Evolutionary conservation across 768 basidiomycete genomes (phyloP).

Genomic region (Calocybe indica): DNA sequence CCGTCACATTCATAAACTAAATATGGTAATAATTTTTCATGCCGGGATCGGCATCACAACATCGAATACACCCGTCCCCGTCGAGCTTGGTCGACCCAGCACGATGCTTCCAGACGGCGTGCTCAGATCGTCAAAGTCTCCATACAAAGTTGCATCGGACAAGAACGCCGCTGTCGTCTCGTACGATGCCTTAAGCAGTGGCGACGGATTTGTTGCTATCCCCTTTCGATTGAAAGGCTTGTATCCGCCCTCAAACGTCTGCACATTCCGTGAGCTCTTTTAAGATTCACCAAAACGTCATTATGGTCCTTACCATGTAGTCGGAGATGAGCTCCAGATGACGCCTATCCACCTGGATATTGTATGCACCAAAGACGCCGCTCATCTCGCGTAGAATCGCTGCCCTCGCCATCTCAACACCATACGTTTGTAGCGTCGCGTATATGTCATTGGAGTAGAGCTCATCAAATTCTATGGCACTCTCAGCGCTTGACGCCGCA

Average conservation of each 20-base stretch:
- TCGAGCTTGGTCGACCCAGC: constrained; percentile 75
- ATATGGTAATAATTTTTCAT: constrained; percentile 5
- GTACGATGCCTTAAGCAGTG: constrained; percentile 94
- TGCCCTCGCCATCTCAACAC: constrained; percentile 93
- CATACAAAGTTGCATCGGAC: constrained; percentile 89
- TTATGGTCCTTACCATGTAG: constrained; percentile 79
- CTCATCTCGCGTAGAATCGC: constrained; percentile 89
- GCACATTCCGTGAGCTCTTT: constrained; percentile 3
- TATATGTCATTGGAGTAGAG: constrained; percentile 96
- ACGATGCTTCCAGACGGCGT: constrained; percentile 92
- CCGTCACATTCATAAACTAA: constrained; percentile 10
- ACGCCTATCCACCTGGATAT: constrained; percentile 89
- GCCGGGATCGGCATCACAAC: constrained; percentile 54
- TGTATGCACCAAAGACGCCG: constrained; percentile 90
- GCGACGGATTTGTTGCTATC: constrained; percentile 89
- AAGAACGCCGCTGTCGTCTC: constrained; percentile 94
- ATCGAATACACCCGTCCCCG: constrained; percentile 96
- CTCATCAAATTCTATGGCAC: constrained; percentile 67
- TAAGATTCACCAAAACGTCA: background rate
- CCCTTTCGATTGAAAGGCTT: constrained; percentile 98
- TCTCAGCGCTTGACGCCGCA: constrained; percentile 42
- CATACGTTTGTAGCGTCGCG: constrained; percentile 85
- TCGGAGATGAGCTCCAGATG: constrained; percentile 97
- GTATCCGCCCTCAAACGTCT: constrained; percentile 98
- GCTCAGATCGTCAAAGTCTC: constrained; percentile 91